phyloP scores from a whole-genome alignment of 1,284 basidiomycete genomes.

The Microbotryomycetes sp. region DNA sequence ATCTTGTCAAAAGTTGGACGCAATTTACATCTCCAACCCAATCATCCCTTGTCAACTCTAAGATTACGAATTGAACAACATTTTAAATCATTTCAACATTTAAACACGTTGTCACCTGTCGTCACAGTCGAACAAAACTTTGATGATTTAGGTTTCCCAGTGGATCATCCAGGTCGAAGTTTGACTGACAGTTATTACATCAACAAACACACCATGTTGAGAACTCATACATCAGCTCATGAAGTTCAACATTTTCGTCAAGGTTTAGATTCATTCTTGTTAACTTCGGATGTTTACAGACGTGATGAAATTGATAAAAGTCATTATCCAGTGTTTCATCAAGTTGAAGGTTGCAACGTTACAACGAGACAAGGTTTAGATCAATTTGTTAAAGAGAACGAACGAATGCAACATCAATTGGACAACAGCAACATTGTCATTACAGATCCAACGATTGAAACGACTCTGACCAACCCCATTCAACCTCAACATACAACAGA shows the following conservation, averaged over 20 bases:
- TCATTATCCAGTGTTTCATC: constrained; percentile 98
- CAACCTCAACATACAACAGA: constrained; percentile 68
- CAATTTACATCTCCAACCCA: constrained; percentile 64
- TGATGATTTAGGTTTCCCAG: constrained; percentile 88
- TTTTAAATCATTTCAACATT: constrained; percentile 61
- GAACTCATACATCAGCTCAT: constrained; percentile 96
- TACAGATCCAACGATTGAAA: constrained; percentile 66
- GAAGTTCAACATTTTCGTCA: constrained; percentile 83
- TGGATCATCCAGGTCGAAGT: constrained; percentile 86
- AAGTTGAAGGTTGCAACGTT: constrained; percentile 91
- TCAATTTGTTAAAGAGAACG: constrained; percentile 53
- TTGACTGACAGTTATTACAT: constrained; percentile 93
- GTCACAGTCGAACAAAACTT: constrained; percentile 92
- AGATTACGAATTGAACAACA: constrained; percentile 77
- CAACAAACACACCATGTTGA: constrained; percentile 81
- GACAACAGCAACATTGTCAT: constrained; percentile 68
- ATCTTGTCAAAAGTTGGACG: constrained; percentile 70
- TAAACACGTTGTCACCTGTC: constrained; percentile 62
- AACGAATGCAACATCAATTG: constrained; percentile 56
- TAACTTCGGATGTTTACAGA: constrained; percentile 97
- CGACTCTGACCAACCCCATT: constrained; percentile 68
- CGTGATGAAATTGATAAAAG: constrained; percentile 96
- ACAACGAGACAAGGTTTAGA: constrained; percentile 52
- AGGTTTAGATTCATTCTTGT: constrained; percentile 74
- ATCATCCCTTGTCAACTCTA: constrained; percentile 82